phyloP scores from a whole-genome alignment of 768 basidiomycete genomes.

The Tulasnella sp. region DNA sequence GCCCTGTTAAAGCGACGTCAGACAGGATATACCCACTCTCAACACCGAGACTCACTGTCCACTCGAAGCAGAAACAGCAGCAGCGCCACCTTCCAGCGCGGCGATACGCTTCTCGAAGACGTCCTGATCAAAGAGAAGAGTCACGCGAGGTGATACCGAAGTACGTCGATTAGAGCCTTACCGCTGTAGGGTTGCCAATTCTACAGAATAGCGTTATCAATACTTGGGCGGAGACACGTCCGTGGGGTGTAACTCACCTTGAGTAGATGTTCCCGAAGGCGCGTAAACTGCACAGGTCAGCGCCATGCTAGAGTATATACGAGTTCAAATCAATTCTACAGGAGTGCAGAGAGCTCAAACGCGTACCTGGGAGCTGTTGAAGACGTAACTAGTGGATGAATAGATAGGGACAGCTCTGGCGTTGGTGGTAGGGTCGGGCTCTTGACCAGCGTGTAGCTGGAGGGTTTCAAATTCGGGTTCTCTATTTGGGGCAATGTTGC shows the following conservation, averaged over 20 bases:
- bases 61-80: constrained; percentile 57
- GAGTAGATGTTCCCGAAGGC: constrained; percentile 53
- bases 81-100: constrained; percentile 63
- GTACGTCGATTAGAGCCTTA: constrained; percentile 24
- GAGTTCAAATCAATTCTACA: not conserved
- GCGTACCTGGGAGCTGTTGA: constrained; percentile 52
- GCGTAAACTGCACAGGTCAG: constrained; percentile 56
- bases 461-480: constrained; percentile 65
- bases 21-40: not conserved
- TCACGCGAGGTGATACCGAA: not conserved
- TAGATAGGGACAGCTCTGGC: constrained; percentile 69
- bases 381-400: constrained; percentile 55
- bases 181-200: constrained; percentile 55
- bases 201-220: constrained; percentile 21
- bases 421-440: constrained; percentile 25
- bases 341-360: too few species aligned
- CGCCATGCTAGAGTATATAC: constrained; percentile 42
- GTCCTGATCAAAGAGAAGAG: constrained; percentile 36
- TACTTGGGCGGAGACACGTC: not conserved
- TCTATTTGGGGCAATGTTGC: constrained; percentile 19
- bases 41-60: constrained; percentile 34
- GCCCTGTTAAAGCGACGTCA: constrained; percentile 24
- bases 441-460: constrained; percentile 66
- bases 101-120: constrained; percentile 72
- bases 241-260: constrained; percentile 21